Base-by-base conservation (phyloP, 2,329 filamentous ascomycete genomes). In the Aphanocladium album region DNA sequence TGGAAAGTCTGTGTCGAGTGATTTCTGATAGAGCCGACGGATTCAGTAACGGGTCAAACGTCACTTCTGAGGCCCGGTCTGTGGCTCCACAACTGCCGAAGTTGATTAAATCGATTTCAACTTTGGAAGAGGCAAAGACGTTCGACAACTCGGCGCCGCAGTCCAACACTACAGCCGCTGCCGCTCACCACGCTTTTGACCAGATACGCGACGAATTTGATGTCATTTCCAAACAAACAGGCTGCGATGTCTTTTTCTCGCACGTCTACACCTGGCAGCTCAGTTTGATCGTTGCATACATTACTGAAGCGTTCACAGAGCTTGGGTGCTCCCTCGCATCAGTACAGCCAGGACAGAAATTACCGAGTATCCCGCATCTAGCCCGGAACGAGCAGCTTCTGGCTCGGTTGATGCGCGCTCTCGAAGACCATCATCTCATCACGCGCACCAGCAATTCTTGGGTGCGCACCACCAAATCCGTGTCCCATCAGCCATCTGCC, bases 271-370 rank as follows among this genome's bases (percentile, higher is more conserved):
- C 71, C 0, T 25, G 64, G 0, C 71, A 76, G 49, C 62, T 61
- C 1, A 49, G 65, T 1, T 66, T 76, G 1, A 67, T 75, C 4
- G 39, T 73, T 2, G 66, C 67, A 1, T 76, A 76, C 41, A 64
- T 72, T 2, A 58, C 69, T 1, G 68, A 73, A 39, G 73, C 71
- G 0, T 75, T 75, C 46, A 21, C 57, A 5, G 37, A 60, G 1
- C 60, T 76, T 0, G 72, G 70, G 2, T 73, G 68, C 47, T 56
- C 68, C 14, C 49, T 75, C 2, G 21, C 12, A 3, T 5, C 21
- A 1, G 23, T 73, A 1, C 5, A 27, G 5, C 8, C 58, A 3
- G 72, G 70, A 7, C 62, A 66, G 4, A 33, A 6, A 3, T 47
- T 72, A n/a, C 46, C 19, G 17, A 14, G 21, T 30, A 25, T 50